A percentile compares a stretch with the other conserved stretches of the same genome.
Evolutionary conservation across 2,329 filamentous ascomycete species (phyloP).

Genomic region (Diplocarpon mali): DNA sequence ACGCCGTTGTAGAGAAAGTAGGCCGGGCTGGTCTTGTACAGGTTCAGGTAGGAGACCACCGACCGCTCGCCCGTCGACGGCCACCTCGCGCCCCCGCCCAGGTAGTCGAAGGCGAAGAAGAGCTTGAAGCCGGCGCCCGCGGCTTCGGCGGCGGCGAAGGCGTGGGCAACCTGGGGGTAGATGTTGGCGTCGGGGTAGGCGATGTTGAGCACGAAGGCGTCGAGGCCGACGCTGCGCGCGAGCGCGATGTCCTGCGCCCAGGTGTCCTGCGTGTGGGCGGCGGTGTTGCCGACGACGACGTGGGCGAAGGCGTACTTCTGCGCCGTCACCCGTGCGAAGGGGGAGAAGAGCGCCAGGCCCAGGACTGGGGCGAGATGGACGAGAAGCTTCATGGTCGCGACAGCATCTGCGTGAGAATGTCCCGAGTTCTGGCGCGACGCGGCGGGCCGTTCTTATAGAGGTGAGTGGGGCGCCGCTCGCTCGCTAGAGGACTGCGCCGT

Average conservation of each 20-base stretch:
- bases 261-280: slow-evolving; percentile 22
- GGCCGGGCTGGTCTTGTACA: slow-evolving; percentile 25
- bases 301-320: slow-evolving; percentile 25
- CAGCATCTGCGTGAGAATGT: too few relatives aligned
- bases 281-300: slow-evolving; percentile 27
- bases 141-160: slow-evolving; percentile 27
- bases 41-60: slow-evolving; percentile 23
- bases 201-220: slow-evolving; percentile 30
- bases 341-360: slow-evolving; percentile 4
- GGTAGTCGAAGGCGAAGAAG: slow-evolving; percentile 28
- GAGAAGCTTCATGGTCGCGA: slow-evolving; percentile 12
- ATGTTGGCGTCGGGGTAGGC: slow-evolving; percentile 27
- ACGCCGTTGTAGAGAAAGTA: slow-evolving; percentile 30
- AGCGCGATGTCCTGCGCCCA: slow-evolving; percentile 28
- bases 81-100: slow-evolving; percentile 22
- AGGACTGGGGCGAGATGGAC: slow-evolving; percentile 1
- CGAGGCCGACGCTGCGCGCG: slow-evolving; percentile 29
- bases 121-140: slow-evolving; percentile 23
- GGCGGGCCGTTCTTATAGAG: too few relatives aligned
- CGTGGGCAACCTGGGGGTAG: slow-evolving; percentile 26
- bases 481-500: too few relatives aligned
- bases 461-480: too few relatives aligned
- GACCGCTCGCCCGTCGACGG: slow-evolving; percentile 18
- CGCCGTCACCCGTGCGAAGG: slow-evolving; percentile 5
- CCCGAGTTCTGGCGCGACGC: too few relatives aligned